These are phyloP conservation scores for Colletotrichum sublineola DNA, from an alignment of 2,329 filamentous ascomycete genomes.

Conservation along the genomic window DNA sequence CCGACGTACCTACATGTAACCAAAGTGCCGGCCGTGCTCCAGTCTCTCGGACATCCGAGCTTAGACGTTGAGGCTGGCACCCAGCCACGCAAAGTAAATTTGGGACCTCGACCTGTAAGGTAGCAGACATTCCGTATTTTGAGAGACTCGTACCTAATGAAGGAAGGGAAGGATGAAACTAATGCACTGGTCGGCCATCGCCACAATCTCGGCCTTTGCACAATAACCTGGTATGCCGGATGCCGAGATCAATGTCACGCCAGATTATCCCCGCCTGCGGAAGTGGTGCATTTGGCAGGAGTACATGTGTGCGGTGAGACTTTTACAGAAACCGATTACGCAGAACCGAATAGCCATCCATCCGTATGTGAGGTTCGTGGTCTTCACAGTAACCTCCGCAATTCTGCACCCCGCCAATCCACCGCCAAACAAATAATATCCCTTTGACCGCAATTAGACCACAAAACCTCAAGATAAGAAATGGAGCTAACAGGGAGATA, in stretches of 20 bases:
- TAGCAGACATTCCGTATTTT: not conserved
- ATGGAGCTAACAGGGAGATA: too few species aligned
- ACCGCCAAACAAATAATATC: too few species aligned
- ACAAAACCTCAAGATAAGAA: too few species aligned
- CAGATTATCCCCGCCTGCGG: not conserved
- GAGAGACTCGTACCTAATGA: too few species aligned
- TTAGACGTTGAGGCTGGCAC: conserved; percentile 1
- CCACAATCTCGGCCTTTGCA: conserved; percentile 27
- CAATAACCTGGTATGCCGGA: conserved; percentile 22
- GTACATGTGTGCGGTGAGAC: too few species aligned
- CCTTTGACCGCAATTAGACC: too few species aligned
- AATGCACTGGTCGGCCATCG: conserved; percentile 38
- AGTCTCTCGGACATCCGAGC: conserved; percentile 29
- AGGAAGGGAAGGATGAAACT: conserved; percentile 5
- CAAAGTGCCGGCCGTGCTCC: conserved; percentile 14
- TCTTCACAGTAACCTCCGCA: not conserved
- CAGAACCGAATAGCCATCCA: not conserved
- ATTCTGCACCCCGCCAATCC: not conserved
- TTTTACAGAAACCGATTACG: not conserved
- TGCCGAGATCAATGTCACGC: conserved; percentile 3
- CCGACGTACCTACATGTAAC: not conserved
- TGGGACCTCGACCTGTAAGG: not conserved
- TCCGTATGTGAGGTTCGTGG: not conserved
- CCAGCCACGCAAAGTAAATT: not conserved
- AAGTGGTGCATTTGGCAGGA: not conserved